phyloP scores from a whole-genome alignment of 768 basidiomycete species.

The Panus rudis region DNA sequence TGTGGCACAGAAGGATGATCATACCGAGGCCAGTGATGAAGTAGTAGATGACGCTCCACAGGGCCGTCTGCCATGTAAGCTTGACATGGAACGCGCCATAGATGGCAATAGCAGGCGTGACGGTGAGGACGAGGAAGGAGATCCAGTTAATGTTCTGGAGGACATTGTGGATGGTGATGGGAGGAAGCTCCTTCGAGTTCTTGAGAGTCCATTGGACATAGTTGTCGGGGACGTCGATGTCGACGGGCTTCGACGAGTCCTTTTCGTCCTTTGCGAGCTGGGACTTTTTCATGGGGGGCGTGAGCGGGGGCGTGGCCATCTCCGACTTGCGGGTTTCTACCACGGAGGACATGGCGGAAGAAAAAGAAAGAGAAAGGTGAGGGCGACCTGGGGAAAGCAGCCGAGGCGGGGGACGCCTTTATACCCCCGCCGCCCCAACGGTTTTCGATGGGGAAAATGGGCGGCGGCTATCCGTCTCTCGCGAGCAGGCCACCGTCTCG shows the following conservation, averaged over 20 bases:
- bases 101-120: constrained; percentile 64
- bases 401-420: no score
- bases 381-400: neutral
- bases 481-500: no score
- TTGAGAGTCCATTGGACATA: constrained; percentile 49
- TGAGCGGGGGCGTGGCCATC: constrained; percentile 16
- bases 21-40: constrained; percentile 80
- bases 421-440: no score
- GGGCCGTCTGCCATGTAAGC: constrained; percentile 41
- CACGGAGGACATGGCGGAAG: constrained; percentile 24
- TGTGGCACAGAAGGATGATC: constrained; percentile 14
- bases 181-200: constrained; percentile 42
- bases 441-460: no score
- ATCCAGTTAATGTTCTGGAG: constrained; percentile 46
- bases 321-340: constrained; percentile 18
- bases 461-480: no score
- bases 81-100: constrained; percentile 57
- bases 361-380: constrained; percentile 10
- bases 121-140: constrained; percentile 60
- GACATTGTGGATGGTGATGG: constrained; percentile 35
- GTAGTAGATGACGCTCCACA: constrained; percentile 69
- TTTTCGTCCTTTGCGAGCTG: no score
- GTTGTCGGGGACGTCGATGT: constrained; percentile 45
- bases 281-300: constrained; percentile 10
- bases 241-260: constrained; percentile 18